Conservation (phyloP, 306 rosid genomes). For the Rosa chinensis region DNA sequence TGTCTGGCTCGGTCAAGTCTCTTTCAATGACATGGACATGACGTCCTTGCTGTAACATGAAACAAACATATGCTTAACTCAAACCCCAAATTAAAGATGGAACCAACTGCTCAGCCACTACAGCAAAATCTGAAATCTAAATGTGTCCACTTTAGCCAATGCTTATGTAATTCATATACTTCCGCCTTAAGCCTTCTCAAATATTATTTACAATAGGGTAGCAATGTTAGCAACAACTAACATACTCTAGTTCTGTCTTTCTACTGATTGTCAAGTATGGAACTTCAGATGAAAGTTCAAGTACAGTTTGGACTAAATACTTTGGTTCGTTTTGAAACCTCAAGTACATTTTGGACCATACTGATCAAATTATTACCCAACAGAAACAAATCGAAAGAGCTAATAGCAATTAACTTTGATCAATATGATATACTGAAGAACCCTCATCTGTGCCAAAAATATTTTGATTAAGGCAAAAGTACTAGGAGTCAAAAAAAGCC, state of each 20-base stretch:
- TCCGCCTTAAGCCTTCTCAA: background rate
- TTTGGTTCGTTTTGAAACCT: background rate
- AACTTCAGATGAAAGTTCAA: too few relatives aligned
- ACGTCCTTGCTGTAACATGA: conserved; percentile 46
- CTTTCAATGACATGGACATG: conserved; percentile 57
- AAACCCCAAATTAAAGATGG: background rate
- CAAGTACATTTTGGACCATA: background rate
- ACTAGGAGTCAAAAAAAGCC: background rate
- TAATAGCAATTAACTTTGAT: background rate
- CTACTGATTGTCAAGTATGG: background rate
- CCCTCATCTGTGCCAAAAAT: background rate
- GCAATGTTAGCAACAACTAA: background rate
- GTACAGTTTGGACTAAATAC: background rate
- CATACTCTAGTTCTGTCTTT: background rate
- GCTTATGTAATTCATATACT: background rate
- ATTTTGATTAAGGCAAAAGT: background rate
- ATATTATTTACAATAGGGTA: background rate
- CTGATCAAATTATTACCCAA: background rate
- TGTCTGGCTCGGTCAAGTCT: conserved; percentile 32
- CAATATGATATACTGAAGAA: background rate
- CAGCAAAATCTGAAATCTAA: background rate
- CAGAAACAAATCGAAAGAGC: background rate
- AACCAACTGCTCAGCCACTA: background rate
- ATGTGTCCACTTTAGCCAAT: background rate
- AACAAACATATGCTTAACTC: background rate